phyloP scores from a whole-genome alignment of 306 rosid genomes.

The Citrullus mucosospermus region DNA sequence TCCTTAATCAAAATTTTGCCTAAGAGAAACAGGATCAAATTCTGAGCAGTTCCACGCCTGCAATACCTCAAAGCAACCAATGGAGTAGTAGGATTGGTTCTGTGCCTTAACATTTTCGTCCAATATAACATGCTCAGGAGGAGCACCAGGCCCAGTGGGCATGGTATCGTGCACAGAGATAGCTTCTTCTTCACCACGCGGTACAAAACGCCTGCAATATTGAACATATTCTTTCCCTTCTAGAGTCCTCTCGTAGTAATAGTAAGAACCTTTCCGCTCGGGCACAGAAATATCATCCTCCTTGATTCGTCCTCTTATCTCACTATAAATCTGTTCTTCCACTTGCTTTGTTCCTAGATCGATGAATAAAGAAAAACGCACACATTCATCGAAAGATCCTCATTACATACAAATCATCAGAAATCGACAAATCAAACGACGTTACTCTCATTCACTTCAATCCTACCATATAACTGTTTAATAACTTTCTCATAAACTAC shows the following conservation, averaged over 20 bases:
- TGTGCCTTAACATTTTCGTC: constrained; percentile 79
- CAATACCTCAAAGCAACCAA: constrained; percentile 44
- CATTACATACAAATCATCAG: neutral
- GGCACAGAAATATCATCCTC: constrained; percentile 78
- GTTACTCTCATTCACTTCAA: neutral
- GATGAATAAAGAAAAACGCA: neutral
- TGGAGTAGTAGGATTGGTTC: constrained; percentile 35
- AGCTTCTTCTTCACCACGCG: constrained; percentile 24
- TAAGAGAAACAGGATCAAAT: neutral
- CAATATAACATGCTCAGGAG: constrained; percentile 65
- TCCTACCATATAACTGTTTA: neutral
- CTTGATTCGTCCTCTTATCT: constrained; percentile 71
- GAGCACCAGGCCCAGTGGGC: constrained; percentile 57
- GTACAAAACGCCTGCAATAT: constrained; percentile 49
- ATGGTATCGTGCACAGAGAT: constrained; percentile 50
- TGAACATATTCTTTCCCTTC: constrained; percentile 74
- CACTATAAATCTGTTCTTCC: constrained; percentile 56
- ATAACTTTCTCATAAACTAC: neutral
- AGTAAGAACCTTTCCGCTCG: constrained; percentile 48
- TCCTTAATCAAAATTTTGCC: neutral
- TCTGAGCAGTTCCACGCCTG: neutral
- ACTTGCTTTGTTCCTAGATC: constrained; percentile 46
- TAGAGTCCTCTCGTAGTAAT: constrained; percentile 53
- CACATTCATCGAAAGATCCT: neutral
- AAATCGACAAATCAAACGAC: neutral